A percentile compares a stretch with the other conserved stretches of the same genome.
These are phyloP conservation scores for Leccinellum albellum DNA, from an alignment of 768 basidiomycete species.

Conservation along the genomic window DNA sequence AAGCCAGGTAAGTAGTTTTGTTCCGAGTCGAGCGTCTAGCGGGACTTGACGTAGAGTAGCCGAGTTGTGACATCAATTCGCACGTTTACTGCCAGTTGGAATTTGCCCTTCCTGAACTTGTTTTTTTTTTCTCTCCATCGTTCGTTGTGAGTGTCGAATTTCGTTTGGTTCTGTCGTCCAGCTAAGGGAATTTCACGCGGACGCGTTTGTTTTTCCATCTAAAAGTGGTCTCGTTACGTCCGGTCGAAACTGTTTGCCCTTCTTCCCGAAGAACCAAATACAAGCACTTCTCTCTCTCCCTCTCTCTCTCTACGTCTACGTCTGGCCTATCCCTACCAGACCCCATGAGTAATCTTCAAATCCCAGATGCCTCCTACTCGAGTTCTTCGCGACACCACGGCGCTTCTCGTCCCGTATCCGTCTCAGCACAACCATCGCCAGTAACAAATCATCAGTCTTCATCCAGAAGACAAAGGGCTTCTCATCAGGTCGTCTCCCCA, in stretches of 20 bases:
- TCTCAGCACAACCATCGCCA: constrained; percentile 50
- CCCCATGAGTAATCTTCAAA: constrained; percentile 38
- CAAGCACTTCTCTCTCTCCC: background rate
- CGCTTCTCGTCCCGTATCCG: constrained; percentile 54
- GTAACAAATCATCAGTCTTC: constrained; percentile 38
- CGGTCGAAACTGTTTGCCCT: constrained; percentile 1
- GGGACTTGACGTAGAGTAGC: constrained; percentile 2
- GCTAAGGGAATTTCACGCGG: constrained; percentile 13
- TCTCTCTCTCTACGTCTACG: background rate
- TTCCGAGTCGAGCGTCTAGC: background rate
- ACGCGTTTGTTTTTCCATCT: constrained; percentile 25
- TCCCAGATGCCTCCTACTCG: constrained; percentile 41
- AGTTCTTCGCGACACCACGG: constrained; percentile 44
- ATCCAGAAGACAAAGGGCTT: constrained; percentile 63
- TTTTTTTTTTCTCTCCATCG: constrained; percentile 7
- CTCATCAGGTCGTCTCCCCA: constrained; percentile 63
- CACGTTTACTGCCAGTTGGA: constrained; percentile 23
- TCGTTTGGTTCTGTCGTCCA: constrained; percentile 9
- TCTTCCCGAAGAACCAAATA: background rate
- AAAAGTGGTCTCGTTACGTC: constrained; percentile 8
- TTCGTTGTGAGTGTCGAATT: too few species aligned
- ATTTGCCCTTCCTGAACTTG: constrained; percentile 11
- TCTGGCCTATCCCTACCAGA: constrained; percentile 1
- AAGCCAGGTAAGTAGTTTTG: constrained; percentile 7
- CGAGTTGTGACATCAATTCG: constrained; percentile 23